Evolutionary conservation across 2,329 filamentous ascomycete species (phyloP), one percentile per base, ranked within the genome.

Genomic region (Claviceps sorghi): DNA sequence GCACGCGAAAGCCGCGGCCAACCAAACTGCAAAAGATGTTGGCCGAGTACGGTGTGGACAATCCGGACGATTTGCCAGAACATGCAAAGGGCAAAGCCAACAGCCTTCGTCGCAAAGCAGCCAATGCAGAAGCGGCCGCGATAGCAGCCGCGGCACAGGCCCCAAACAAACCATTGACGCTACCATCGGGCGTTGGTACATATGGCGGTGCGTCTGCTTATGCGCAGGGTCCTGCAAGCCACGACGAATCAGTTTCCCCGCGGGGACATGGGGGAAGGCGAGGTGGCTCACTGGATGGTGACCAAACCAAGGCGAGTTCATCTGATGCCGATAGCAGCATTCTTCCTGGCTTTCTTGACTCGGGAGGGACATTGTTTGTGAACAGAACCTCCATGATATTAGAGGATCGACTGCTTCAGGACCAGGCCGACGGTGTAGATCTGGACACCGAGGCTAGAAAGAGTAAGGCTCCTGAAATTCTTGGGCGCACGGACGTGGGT

Each of bases 11-110:
- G 68, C 93, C 93, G 42, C 83, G 93, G 9, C 93, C 93, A 9
- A 98, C 93, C 0, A 98, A 98, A 69, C 80, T 96, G 58, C 91
- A 97, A 67, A 97, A 96, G 71, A 79, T 97, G 61, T 84, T 98
- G 74, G 82, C 82, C 1, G 85, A 93, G 60, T 81, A 93, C 55
- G 90, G 89, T 2, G 88, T 97, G 13, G 84, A 90, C 3, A 88
- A 94, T 58, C 88, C 88, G 0, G 91, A 97, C 51, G 87, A 96
- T 58, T 75, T 98, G 4, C 93, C 93, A 0, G 83, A 89, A 55
- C 82, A 86, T 58, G 78, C 90, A 56, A 83, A 87, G 57, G 81
- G 86, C 4, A 95, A 95, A 64, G 82, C 83, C 0, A 82, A 85
- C 56, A 82, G 78, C 56, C 68, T 83, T 6, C 86, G 87, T 56